Base-by-base conservation (phyloP, 352 stramenopile species). In the Saprolegnia diclina region DNA sequence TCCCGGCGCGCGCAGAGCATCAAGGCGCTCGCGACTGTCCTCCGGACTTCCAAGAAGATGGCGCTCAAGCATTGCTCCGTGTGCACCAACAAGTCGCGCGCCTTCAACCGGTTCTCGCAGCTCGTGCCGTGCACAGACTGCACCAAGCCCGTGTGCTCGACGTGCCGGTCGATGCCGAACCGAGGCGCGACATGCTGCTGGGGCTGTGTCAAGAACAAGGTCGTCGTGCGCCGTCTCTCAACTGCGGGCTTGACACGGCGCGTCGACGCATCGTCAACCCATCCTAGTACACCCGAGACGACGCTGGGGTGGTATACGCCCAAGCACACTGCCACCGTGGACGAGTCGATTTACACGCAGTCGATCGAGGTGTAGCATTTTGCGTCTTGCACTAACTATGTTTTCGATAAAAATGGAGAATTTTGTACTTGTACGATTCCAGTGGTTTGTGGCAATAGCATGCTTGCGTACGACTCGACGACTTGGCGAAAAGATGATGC, bases 81-180 rank as follows among this genome's bases (percentile, higher is more conserved):
- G 42, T 48, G 42, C 42, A 48, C 42, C 42, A 48, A 48, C 42
- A 48, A 48, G 42, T 48, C 42, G 42, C 11, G 18, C 18, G 42
- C 42, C 11, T 48, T 48, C 7, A 48, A 48, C 42, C 42, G 42
- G 42, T 48, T n/a, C 7, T 42, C 35, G 24, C 13, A 59, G 35
- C 52, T 59, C 19, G 52, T 59, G 35, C 52, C n/a, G 35, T 59
- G 52, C 35, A 59, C 11, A 2, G 35, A 59, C 35, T 59, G 52
- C 19, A 40, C 52, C 35, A 59, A 59, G 24, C 52, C 35, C 19
- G 35, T 59, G 13, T 59, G 52, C 35, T 21, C 13, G 13, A 59
- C 13, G 11, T 59, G 52, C 35, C 52, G 52, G 35, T 26, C 52
- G 52, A 14, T 59, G 35, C 11, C 52, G 24, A n/a, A 59, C 52